Conservation (phyloP, 2,329 filamentous ascomycete species). For the Ophiostoma quercus region DNA sequence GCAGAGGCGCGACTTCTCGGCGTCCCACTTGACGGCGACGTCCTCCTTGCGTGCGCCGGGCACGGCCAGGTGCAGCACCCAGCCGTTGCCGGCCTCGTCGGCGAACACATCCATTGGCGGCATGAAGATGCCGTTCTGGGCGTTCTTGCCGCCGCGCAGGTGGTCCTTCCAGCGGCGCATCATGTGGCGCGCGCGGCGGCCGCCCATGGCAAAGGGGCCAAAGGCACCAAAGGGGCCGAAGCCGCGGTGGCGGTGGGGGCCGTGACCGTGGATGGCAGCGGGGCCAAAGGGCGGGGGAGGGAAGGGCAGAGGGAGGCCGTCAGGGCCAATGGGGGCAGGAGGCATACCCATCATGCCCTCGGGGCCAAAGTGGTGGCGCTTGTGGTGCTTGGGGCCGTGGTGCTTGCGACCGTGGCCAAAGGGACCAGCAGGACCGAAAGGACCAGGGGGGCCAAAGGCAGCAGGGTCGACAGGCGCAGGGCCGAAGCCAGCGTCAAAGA, state of each 20-base stretch:
- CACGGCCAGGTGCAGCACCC: conserved; percentile 64
- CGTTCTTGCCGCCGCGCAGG: not conserved
- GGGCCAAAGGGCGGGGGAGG: not conserved
- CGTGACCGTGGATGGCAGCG: conserved; percentile 13
- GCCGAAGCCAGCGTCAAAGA: conserved; percentile 26
- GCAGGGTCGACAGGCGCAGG: conserved; percentile 26
- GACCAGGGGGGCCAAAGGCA: not conserved
- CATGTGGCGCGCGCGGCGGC: conserved; percentile 36
- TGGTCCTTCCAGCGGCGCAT: conserved; percentile 29
- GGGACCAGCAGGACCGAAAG: not conserved
- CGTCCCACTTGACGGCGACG: conserved; percentile 69
- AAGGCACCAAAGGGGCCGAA: conserved; percentile 16
- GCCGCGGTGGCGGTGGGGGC: conserved; percentile 18
- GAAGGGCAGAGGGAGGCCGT: not conserved
- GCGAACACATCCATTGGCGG: conserved; percentile 69
- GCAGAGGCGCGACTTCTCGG: conserved; percentile 58
- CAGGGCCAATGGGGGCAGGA: not conserved
- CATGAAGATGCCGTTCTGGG: conserved; percentile 44
- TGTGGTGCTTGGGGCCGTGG: conserved; percentile 17
- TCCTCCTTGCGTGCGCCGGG: conserved; percentile 70
- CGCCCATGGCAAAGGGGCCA: conserved; percentile 24
- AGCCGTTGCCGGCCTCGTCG: conserved; percentile 42
- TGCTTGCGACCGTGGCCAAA: conserved; percentile 19
- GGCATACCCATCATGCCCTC: not conserved
- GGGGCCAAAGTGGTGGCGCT: conserved; percentile 2